Evolutionary conservation across 2,329 filamentous ascomycete genomes (phyloP), one percentile per base, ranked within the genome.

Genomic region (Pseudopithomyces chartarum): DNA sequence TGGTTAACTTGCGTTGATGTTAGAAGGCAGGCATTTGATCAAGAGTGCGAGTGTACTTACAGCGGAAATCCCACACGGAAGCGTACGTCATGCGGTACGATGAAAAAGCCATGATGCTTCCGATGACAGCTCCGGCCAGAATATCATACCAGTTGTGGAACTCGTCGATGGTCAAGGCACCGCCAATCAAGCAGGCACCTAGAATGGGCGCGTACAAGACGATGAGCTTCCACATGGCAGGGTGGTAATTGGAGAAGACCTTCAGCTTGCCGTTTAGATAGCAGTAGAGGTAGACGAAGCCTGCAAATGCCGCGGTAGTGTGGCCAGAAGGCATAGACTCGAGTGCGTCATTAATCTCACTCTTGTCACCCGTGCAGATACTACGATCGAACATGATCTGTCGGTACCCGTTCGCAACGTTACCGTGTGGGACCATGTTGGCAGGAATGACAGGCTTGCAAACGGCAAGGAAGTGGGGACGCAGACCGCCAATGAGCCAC

Each of bases 191-290:
- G 2, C 80, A 81, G 0, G 89, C 89, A 2, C 85, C 87, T 0
- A 92, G 83, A 2, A 92, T 75, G 0, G 90, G 89, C 0, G 85
- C 81, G 65, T 88, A 89, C 22, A 86, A 78, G 15, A 80, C 82
- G 32, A 89, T 79, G 12, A 91, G 75, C 76, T 91, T 91, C 89
- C 89, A 91, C 82, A 90, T 86, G 12, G 86, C 80, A 0, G 89
- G 85, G 68, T 91, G 89, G 70, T 89, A 88, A 78, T 90, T 88
- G 60, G 84, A 79, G 65, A 87, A 91, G 54, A 91, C 84, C 80
- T 91, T 92, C 62, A 92, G 81, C 78, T 92, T 92, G 46, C 87
- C 89, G 73, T 92, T 92, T 43, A 92, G 83, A 77, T 91, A 92
- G 1, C 92, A 79, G 63, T 83, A 88, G 2, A 92, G 77, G 69